Base-by-base conservation (phyloP, 371 early-diverging fungal species). In the Chytridium lagenaria region DNA sequence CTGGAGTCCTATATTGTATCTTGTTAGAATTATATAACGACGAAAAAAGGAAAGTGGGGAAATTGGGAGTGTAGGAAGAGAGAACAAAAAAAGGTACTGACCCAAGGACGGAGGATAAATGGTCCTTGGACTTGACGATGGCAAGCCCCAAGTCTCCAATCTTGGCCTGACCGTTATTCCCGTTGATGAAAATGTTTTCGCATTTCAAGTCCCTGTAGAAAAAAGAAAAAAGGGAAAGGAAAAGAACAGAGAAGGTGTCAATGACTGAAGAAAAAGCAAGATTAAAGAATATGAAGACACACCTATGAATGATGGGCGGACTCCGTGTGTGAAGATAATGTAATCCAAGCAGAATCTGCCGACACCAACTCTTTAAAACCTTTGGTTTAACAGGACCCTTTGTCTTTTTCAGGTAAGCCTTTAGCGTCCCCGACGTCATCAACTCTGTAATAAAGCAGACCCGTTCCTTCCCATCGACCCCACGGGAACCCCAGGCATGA, bases 361-460 rank as follows among this genome's bases (percentile, higher is more conserved):
- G 82, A 55, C 88, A 90, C 93, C 93, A 93, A 31, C 88, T 87
- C 76, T 90, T 92, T 40, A 95, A 85, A 38, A 95, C 90, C 72
- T 92, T 92, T 67, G 89, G 89, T 66, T 92, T 92, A n/a, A 92
- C 79, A n/a, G 89, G 86, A 38, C 67, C 67, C 26, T 88, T 87
- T 1, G 91, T 81, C 78, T 92, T 93, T 40, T 86, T 84, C 38
- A 94, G 87, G 74, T 93, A 95, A 61, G 87, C 85, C 77, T 93
- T 90, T 63, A 92, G 81, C 1, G 94, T 95, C 31, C 97, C 97
- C 0, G 92, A 91, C 0, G 94, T 93, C 96, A 97, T 97, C 67
- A 95, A 85, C 75, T 97, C 97, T 2, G 97, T 97, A 50, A 97
- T 91, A 78, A 95, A 95, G 39, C 88, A 87, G 76, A 96, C 90